These are phyloP conservation scores for Dacryopinax primogenitus DNA, from an alignment of 768 basidiomycete species.

Conservation along the genomic window DNA sequence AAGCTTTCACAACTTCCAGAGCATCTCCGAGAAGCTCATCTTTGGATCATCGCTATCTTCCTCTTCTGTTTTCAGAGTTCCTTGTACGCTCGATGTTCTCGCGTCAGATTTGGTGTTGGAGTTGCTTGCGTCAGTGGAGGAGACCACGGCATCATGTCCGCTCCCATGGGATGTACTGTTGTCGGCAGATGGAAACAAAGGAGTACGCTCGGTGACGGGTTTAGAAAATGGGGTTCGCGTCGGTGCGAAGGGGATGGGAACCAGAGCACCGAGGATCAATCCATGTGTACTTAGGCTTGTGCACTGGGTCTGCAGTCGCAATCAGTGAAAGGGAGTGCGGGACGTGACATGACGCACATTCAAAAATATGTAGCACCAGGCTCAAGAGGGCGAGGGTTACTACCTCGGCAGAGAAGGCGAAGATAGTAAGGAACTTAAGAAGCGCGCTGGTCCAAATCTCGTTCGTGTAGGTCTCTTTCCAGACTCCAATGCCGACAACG, in stretches of 20 bases:
- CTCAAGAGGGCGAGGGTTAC: constrained; percentile 44
- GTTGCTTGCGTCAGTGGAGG: no score
- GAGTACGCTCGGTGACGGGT: constrained; percentile 10
- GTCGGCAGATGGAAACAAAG: constrained; percentile 9
- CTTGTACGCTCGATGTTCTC: no score
- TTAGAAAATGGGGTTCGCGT: not conserved
- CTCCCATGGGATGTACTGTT: no score
- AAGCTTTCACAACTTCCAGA: constrained; percentile 49
- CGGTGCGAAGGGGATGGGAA: constrained; percentile 12
- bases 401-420: constrained; percentile 47
- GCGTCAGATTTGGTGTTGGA: no score
- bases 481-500: constrained; percentile 54
- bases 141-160: no score
- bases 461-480: constrained; percentile 37
- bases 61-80: not conserved
- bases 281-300: constrained; percentile 11
- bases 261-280: constrained; percentile 13
- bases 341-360: constrained; percentile 21
- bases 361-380: constrained; percentile 28
- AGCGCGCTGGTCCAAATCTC: constrained; percentile 18
- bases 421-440: constrained; percentile 42
- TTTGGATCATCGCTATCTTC: constrained; percentile 19
- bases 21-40: constrained; percentile 58
- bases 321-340: not conserved
- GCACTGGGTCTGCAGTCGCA: constrained; percentile 16